Percentiles rank a stretch among this genome's conserved stretches.
These are phyloP conservation scores for Oemleria cerasiformis DNA, from an alignment of 306 rosid genomes.

Conservation along the genomic window DNA sequence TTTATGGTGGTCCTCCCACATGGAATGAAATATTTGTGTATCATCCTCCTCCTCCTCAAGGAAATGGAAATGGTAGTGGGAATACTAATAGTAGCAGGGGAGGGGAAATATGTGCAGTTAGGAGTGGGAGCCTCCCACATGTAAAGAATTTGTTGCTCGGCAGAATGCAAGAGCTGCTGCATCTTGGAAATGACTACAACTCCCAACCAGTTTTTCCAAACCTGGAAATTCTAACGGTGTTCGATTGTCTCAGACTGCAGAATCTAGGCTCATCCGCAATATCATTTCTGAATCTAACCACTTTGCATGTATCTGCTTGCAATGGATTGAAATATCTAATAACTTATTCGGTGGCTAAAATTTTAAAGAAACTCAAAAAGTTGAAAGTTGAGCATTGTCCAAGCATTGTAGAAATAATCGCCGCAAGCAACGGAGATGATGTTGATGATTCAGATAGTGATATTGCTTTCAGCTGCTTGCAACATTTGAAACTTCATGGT, in stretches of 20 bases:
- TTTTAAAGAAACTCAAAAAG: background rate
- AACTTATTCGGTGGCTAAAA: constrained; percentile 1
- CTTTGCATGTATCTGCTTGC: accelerated
- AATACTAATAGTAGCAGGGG: background rate
- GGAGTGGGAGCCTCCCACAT: no score
- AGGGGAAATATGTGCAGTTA: background rate
- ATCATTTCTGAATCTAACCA: background rate
- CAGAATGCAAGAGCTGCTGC: no score
- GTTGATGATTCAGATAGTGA: background rate
- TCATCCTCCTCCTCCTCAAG: background rate
- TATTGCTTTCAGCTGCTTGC: background rate
- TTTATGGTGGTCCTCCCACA: accelerated
- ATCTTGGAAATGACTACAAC: no score
- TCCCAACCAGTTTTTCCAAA: no score
- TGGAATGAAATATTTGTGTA: background rate
- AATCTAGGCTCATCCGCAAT: background rate
- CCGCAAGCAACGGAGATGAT: background rate
- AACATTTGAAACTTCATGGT: background rate
- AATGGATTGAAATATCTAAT: background rate
- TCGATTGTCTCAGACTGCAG: accelerated
- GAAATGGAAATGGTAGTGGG: background rate
- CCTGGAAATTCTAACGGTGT: no score
- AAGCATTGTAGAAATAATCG: background rate
- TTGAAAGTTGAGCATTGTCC: background rate
- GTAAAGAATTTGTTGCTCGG: no score